Evolutionary conservation across 225 moss, liverwort and hornwort genomes (phyloP).

Genomic region (Lunularia cruciata): DNA sequence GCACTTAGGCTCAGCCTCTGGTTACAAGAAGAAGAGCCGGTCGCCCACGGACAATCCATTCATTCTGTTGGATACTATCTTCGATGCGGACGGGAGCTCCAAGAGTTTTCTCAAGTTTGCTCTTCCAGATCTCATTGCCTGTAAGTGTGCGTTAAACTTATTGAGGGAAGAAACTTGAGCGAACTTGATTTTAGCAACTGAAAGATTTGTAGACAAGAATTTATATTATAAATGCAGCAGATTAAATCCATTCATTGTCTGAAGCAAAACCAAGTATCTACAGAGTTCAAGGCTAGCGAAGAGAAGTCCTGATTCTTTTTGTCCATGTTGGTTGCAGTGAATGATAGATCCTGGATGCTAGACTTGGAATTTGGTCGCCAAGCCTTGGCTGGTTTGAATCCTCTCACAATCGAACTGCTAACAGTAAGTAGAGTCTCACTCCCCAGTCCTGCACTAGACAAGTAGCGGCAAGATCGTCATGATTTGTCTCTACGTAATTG

Average conservation of each 20-base stretch:
- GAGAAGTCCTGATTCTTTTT: not conserved
- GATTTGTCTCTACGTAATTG: not conserved
- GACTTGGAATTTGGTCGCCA: constrained; percentile 34
- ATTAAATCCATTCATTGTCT: not conserved
- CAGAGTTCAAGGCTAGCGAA: too few relatives aligned
- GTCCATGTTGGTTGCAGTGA: not conserved
- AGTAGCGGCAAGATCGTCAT: not conserved
- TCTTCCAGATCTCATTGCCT: not conserved
- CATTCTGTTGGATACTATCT: constrained; percentile 11
- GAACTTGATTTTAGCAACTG: not conserved
- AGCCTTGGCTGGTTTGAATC: constrained; percentile 12
- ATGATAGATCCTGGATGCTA: not conserved
- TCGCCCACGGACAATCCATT: not conserved
- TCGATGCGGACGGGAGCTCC: not conserved
- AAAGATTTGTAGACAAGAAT: too few relatives aligned
- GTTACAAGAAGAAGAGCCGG: not conserved
- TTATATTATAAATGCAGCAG: not conserved
- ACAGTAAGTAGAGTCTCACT: not conserved
- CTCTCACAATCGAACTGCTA: not conserved
- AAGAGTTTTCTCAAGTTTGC: constrained; percentile 11
- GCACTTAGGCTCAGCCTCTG: not conserved
- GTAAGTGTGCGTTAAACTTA: not conserved
- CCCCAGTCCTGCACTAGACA: too few relatives aligned
- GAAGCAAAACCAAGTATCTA: not conserved
- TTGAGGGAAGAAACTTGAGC: not conserved